Base-by-base conservation (phyloP, 208 protist genomes). In the Angomonas desouzai region DNA sequence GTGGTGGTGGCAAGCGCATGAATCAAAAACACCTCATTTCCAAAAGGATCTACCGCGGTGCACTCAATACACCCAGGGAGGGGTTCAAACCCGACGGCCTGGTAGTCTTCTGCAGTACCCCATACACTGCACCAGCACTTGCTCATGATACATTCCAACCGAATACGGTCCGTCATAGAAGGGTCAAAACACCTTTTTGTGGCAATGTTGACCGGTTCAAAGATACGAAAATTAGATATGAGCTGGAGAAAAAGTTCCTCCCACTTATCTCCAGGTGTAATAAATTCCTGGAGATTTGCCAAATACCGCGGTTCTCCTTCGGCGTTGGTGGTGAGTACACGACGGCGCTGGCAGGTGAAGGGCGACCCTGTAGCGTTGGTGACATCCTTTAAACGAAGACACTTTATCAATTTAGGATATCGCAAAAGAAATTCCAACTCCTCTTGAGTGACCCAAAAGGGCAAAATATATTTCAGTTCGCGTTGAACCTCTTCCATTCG, bases 61-160 rank as follows among this genome's bases (percentile, higher is more conserved):
- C 32, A 45, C 1, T 38, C 55, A 18, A 59, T 18, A 6, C 28
- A 29, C 2, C 40, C 55, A 45, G 20, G 18, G 1, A 33, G 20
- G 3, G 40, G 30, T 43, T 33, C 18, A 43, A 59, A 38, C 4
- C 55, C 55, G 3, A 30, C 55, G 18, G 28, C 18, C 29, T 2
- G 29, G 32, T 45, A 59, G 32, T 43, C 30, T 4, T 30, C 30
- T 10, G 55, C 29, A 1, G 55, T 59, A 4, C 55, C 55, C 55
- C 55, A 59, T 22, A 59, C 40, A 13, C 29, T 43, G 33, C 55
- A 59, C 55, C 55, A 59, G 33, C 55, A 43, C 55, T 59, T 34
- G 22, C 55, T 59, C 55, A 59, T 59, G 10, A 59, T 6, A 6
- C 29, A 29, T 13, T 59, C 55, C 18, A 59, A 25, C 1, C 55